Evolutionary conservation across 2,329 filamentous ascomycete genomes (phyloP).

Genomic region (Aureobasidium pullulans): DNA sequence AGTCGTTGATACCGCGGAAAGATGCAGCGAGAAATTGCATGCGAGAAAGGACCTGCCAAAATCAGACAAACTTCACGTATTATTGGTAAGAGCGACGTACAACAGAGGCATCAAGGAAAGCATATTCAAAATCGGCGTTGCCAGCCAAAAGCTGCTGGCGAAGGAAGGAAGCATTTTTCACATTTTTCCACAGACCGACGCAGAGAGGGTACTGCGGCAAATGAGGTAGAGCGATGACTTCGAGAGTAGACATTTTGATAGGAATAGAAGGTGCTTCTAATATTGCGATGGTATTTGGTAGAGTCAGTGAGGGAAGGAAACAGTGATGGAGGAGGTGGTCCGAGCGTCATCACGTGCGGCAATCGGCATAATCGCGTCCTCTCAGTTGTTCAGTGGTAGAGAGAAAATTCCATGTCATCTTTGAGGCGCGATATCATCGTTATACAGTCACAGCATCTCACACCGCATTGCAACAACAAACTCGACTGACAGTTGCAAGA

Average conservation of each 20-base stretch:
- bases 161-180: conserved; percentile 70
- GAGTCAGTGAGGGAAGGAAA: not conserved
- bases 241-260: conserved; percentile 44
- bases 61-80: not conserved
- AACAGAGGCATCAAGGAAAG: conserved; percentile 78
- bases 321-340: not conserved
- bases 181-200: conserved; percentile 65
- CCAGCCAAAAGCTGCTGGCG: conserved; percentile 77
- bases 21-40: conserved; percentile 67
- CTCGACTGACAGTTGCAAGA: not conserved
- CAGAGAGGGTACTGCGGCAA: conserved; percentile 64
- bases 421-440: not conserved
- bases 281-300: not conserved
- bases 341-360: not conserved
- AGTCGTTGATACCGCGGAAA: conserved; percentile 67
- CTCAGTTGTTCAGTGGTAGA: not conserved
- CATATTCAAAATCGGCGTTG: conserved; percentile 84
- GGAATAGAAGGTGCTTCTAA: not conserved
- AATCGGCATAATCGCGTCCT: not conserved
- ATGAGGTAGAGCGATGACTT: conserved; percentile 68
- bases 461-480: not conserved
- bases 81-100: conserved; percentile 36
- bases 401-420: not conserved
- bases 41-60: conserved; percentile 58
- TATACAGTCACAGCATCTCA: not conserved